These are phyloP conservation scores for Boletus edulis DNA, from an alignment of 768 basidiomycete species.

Conservation along the genomic window DNA sequence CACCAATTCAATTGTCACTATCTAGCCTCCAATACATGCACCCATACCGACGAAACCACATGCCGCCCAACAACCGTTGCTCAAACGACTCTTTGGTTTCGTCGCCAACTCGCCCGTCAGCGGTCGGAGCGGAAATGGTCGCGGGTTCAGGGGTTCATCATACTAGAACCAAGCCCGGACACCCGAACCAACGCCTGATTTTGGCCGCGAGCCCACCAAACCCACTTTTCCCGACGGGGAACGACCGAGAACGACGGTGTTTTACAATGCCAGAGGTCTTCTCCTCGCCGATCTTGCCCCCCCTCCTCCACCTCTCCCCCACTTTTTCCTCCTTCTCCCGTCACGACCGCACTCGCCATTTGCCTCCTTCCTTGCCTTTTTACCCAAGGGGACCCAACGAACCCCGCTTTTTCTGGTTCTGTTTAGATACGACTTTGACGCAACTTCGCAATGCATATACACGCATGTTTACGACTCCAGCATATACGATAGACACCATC, in stretches of 20 bases:
- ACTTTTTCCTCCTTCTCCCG: conserved; percentile 13
- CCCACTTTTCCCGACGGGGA: neutral
- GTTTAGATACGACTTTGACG: conserved; percentile 24
- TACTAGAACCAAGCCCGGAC: conserved; percentile 16
- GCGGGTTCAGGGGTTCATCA: conserved; percentile 23
- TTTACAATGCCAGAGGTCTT: neutral
- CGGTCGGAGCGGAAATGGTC: conserved; percentile 23
- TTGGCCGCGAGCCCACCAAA: neutral
- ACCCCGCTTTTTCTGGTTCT: neutral
- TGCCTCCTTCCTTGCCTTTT: conserved; percentile 10
- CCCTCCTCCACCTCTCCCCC: conserved; percentile 5
- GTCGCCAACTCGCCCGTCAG: conserved; percentile 22
- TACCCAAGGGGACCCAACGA: neutral
- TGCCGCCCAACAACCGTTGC: conserved; percentile 22
- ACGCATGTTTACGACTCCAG: conserved; percentile 24
- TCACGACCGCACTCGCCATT: conserved; percentile 1
- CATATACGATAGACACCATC: conserved; percentile 26
- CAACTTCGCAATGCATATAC: conserved; percentile 28
- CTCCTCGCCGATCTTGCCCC: conserved; percentile 11
- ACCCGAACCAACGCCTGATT: neutral
- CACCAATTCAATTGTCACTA: neutral
- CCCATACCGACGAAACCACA: conserved; percentile 30
- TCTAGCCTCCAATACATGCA: conserved; percentile 26
- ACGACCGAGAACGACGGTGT: conserved; percentile 6
- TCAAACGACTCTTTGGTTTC: conserved; percentile 32